Percentiles rank a stretch among this genome's conserved stretches.
Evolutionary conservation across 371 early-diverging fungal genomes (phyloP).

Genomic region (Rhizopus microsporus): DNA sequence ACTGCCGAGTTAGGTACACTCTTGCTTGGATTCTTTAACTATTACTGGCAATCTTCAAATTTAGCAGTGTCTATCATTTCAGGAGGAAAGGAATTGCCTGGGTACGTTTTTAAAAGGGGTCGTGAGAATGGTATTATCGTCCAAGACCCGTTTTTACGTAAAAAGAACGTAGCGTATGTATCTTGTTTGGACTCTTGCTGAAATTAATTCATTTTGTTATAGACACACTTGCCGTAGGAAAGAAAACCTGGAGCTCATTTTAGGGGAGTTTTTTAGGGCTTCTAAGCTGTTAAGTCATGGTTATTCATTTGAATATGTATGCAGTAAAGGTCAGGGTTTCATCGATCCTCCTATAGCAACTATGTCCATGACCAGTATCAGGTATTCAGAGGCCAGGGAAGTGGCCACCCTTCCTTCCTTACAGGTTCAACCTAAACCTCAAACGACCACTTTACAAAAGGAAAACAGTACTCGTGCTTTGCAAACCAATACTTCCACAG

Average conservation of each 20-base stretch:
- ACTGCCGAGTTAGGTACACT: constrained; percentile 51
- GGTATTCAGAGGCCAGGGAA: no score
- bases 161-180: constrained; percentile 22
- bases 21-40: constrained; percentile 61
- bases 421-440: no score
- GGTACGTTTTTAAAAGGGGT: neutral
- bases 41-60: constrained; percentile 54
- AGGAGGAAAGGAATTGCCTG: constrained; percentile 36
- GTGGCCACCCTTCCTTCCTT: no score
- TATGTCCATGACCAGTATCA: no score
- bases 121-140: constrained; percentile 1
- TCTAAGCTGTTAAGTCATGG: constrained; percentile 5
- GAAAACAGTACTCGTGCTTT: no score
- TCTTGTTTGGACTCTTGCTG: neutral
- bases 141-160: constrained; percentile 29
- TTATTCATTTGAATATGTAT: constrained; percentile 5
- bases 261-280: constrained; percentile 17
- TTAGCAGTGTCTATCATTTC: constrained; percentile 6
- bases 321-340: constrained; percentile 7
- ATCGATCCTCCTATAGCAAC: neutral
- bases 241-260: constrained; percentile 5
- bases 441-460: no score
- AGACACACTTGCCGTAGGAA: constrained; percentile 13
- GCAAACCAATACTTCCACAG: no score
- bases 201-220: neutral